phyloP scores from a whole-genome alignment of 306 rosid genomes.

The Vachellia pachyceras region DNA sequence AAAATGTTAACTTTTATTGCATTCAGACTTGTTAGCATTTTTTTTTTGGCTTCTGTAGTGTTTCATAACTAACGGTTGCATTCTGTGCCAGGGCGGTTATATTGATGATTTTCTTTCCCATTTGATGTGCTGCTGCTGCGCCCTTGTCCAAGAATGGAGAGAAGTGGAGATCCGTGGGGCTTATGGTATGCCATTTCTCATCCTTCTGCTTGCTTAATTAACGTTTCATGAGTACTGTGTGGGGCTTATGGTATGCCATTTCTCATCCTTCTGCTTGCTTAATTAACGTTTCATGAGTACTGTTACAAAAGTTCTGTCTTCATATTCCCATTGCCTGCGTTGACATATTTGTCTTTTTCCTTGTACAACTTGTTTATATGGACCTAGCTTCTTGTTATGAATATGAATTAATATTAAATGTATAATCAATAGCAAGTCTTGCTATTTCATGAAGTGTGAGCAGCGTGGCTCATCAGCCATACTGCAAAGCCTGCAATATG shows the following conservation, averaged over 20 bases:
- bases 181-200: conserved; percentile 54
- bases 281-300: conserved; percentile 7
- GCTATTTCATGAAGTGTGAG: not conserved
- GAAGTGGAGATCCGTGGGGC: conserved; percentile 81
- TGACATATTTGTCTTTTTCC: not conserved
- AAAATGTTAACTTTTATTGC: no score
- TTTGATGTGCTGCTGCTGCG: no score
- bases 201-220: conserved; percentile 10
- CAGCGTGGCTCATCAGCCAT: no score
- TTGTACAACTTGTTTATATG: not conserved
- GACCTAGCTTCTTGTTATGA: conserved; percentile 6
- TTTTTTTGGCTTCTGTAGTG: no score
- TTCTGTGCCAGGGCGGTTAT: no score
- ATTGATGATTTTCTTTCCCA: no score
- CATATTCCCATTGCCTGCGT: not conserved
- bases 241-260: conserved; percentile 57
- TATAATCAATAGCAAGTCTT: not conserved
- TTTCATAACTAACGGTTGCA: no score
- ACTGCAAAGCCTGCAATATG: not conserved
- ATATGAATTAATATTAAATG: not conserved
- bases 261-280: conserved; percentile 16
- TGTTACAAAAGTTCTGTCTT: not conserved
- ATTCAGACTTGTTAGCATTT: no score
- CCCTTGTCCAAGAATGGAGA: conserved; percentile 99
- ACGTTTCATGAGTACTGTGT: conserved; percentile 1